Evolutionary conservation across 1,139 yeast species (phyloP).

Genomic region (Suhomyces panamericanus): DNA sequence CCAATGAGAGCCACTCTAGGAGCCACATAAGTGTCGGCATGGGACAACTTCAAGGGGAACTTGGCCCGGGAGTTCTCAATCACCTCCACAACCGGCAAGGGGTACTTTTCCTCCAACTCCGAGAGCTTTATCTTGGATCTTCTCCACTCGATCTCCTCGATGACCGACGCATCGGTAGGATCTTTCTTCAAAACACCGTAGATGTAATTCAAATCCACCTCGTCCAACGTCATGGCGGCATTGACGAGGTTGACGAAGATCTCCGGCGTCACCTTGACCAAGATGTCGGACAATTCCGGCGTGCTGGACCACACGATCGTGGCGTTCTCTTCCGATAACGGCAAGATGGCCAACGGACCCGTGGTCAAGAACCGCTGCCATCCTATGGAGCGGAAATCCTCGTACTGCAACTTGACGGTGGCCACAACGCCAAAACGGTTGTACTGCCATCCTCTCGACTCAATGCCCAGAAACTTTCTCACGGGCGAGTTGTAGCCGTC

Average conservation of each 20-base stretch:
- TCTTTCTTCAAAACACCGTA: conserved; percentile 32
- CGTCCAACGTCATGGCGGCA: conserved; percentile 77
- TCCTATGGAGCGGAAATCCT: conserved; percentile 71
- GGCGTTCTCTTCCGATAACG: conserved; percentile 82
- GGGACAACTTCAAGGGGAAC: conserved; percentile 86
- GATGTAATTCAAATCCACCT: conserved; percentile 43
- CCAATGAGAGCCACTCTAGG: conserved; percentile 90
- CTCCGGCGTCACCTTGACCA: conserved; percentile 58
- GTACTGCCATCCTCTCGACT: conserved; percentile 91
- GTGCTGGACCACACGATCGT: conserved; percentile 93
- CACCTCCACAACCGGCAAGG: conserved; percentile 63
- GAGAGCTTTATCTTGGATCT: conserved; percentile 43
- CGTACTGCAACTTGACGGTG: conserved; percentile 70
- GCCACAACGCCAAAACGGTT: conserved; percentile 90
- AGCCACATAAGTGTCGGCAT: conserved; percentile 84
- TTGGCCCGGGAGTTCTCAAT: conserved; percentile 72
- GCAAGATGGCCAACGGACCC: conserved; percentile 92
- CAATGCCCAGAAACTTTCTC: conserved; percentile 74
- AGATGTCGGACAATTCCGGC: conserved; percentile 66
- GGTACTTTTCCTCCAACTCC: conserved; percentile 59
- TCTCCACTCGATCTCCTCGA: conserved; percentile 76
- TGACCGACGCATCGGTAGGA: conserved; percentile 49
- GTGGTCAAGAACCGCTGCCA: conserved; percentile 92
- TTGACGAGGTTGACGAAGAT: conserved; percentile 73
- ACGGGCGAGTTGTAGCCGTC: conserved; percentile 97